Evolutionary conservation across 352 stramenopile genomes (phyloP).

Genomic region (Pythium biforme): DNA sequence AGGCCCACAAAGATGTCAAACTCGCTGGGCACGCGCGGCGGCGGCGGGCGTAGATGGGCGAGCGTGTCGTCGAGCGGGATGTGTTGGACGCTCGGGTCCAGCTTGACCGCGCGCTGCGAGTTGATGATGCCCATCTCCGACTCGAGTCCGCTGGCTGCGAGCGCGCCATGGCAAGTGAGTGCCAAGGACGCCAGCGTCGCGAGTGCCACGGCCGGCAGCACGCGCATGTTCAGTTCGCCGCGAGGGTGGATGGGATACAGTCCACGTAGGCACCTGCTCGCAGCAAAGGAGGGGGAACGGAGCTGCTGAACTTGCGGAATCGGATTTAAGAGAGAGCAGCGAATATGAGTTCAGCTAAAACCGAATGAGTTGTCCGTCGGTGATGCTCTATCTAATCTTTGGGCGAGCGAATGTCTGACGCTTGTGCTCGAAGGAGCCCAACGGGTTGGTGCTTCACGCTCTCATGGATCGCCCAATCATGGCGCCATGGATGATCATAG

Average conservation of each 20-base stretch:
- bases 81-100: conserved; percentile 70
- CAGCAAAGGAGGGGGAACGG: background rate
- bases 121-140: conserved; percentile 25
- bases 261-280: too few species aligned
- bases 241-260: background rate
- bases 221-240: conserved; percentile 1
- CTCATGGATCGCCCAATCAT: too few species aligned
- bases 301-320: background rate
- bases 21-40: conserved; percentile 42
- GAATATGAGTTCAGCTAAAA: too few species aligned
- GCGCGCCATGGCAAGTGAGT: background rate
- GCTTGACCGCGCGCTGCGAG: conserved; percentile 19
- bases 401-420: too few species aligned
- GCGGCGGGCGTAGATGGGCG: conserved; percentile 51
- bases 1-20: conserved; percentile 77
- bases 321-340: background rate
- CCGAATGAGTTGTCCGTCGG: too few species aligned
- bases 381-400: too few species aligned
- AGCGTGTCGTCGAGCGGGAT: conserved; percentile 44
- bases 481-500: too few species aligned
- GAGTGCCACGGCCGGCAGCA: background rate
- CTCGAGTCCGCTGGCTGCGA: conserved; percentile 27
- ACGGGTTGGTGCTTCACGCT: too few species aligned
- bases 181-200: background rate
- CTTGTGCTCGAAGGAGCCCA: too few species aligned